These are phyloP conservation scores for Drechmeria coniospora DNA, from an alignment of 2,329 filamentous ascomycete species.

Conservation along the genomic window DNA sequence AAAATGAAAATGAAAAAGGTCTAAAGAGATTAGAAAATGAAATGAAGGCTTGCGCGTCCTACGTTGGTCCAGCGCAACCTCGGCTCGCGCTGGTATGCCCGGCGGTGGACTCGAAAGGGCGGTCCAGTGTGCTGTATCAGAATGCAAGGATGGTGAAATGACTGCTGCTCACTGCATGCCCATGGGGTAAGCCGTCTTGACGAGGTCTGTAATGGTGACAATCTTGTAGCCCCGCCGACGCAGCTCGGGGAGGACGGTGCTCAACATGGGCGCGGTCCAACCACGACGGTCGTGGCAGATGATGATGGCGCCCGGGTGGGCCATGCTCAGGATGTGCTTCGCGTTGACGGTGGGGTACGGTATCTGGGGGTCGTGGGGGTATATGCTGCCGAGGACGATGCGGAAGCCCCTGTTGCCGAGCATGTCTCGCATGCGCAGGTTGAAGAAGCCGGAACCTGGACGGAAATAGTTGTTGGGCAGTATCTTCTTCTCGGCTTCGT, in stretches of 20 bases:
- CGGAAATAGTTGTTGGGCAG: constrained; percentile 56
- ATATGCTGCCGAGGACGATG: constrained; percentile 69
- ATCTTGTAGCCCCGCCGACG: constrained; percentile 53
- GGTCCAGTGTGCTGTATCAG: too few relatives aligned
- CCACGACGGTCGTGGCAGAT: constrained; percentile 71
- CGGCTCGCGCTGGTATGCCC: too few relatives aligned
- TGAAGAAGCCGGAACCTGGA: constrained; percentile 77
- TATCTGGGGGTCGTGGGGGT: constrained; percentile 86
- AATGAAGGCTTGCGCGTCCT: too few relatives aligned
- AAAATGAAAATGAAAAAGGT: too few relatives aligned
- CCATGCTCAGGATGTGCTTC: constrained; percentile 65
- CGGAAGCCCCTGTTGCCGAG: constrained; percentile 48
- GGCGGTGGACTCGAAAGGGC: too few relatives aligned
- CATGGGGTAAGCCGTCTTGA: constrained; percentile 24
- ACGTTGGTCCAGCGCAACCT: too few relatives aligned
- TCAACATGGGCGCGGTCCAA: constrained; percentile 75
- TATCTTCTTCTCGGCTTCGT: constrained; percentile 26
- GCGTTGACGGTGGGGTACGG: constrained; percentile 54
- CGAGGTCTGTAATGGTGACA: constrained; percentile 53
- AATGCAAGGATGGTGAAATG: too few relatives aligned
- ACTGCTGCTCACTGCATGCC: constrained; percentile 8
- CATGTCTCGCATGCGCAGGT: constrained; percentile 46
- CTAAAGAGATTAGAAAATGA: too few relatives aligned
- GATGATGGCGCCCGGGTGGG: constrained; percentile 60
- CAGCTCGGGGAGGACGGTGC: constrained; percentile 55